Conservation (phyloP, 352 stramenopile species). For the Thraustotheca clavata region DNA sequence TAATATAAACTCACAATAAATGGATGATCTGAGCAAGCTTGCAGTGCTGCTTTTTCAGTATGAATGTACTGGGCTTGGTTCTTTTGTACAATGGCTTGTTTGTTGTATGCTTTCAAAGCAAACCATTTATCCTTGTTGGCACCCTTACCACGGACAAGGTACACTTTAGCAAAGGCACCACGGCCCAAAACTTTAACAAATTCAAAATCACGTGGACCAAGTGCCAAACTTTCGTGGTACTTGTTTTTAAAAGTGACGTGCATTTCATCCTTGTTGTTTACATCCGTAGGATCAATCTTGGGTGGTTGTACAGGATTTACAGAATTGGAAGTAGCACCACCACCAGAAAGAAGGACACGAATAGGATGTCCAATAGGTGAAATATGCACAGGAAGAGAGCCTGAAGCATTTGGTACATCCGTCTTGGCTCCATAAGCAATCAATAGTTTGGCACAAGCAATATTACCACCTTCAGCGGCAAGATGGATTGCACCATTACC, state of each 20-base stretch:
- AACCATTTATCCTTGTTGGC: conserved; percentile 84
- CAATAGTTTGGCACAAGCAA: conserved; percentile 63
- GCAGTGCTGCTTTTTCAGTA: conserved; percentile 72
- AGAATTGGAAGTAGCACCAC: conserved; percentile 58
- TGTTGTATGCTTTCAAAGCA: conserved; percentile 83
- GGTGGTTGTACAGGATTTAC: conserved; percentile 61
- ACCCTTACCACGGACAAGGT: conserved; percentile 71
- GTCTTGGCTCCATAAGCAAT: conserved; percentile 63
- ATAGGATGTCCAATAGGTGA: conserved; percentile 82
- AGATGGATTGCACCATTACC: conserved; percentile 80
- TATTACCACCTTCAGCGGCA: conserved; percentile 67
- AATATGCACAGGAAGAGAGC: conserved; percentile 71
- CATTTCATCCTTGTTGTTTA: conserved; percentile 29
- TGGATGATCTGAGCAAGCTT: conserved; percentile 76
- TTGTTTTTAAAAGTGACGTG: conserved; percentile 87
- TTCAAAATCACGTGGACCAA: conserved; percentile 78
- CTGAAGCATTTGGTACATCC: conserved; percentile 66
- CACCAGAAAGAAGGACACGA: conserved; percentile 49
- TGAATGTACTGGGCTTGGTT: conserved; percentile 84
- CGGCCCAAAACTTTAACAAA: conserved; percentile 80
- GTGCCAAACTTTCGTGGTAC: conserved; percentile 75
- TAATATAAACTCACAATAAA: conserved; percentile 83
- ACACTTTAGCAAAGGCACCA: conserved; percentile 79
- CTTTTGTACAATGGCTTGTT: conserved; percentile 82
- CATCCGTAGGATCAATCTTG: conserved; percentile 56